Base-by-base conservation (phyloP, 2,329 filamentous ascomycete species). In the Talaromyces islandicus region DNA sequence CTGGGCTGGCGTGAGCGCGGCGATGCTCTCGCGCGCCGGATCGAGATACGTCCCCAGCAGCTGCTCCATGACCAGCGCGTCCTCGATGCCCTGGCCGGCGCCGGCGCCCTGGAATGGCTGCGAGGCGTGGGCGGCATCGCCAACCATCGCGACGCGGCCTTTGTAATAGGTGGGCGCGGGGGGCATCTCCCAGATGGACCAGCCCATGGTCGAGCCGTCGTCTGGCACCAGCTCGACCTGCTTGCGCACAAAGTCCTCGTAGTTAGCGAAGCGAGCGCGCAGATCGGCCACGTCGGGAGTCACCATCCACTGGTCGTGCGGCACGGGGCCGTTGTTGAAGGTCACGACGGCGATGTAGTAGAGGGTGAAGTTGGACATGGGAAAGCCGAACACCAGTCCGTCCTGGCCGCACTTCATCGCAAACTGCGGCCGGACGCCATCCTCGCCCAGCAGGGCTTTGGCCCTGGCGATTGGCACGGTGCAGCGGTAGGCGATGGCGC, bases 71-170 rank as follows among this genome's bases (percentile, higher is more conserved):
- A 60, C 52, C 7, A 82, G 84, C 2, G 83, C 85, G 65, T 88
- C 86, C 70, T 89, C 86, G 56, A 88, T 85, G 9, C 85, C 85
- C 78, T 87, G 86, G 12, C 86, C 85, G 12, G 86, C 85, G 46
- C 86, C 86, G 72, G 88, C 85, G 54, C 81, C 84, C 7, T 87
- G 78, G 66, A 88, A 85, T 0, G 86, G 86, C 53, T 88, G 80
- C 17, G 85, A 88, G 2, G 86, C 84, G 67, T 88, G 86, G 70
- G 85, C 87, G 4, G 85, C 82, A 67, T 89, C 66, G 7, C 58
- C 58, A 11, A 57, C 29, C 7, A 60, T 21, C 27, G 24, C 27
- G 7, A 54, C 30, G 29, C 24, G 52, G 12, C 17, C 52, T 2
- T 19, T 32, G 27, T 14, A 30, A 29, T 54, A 54, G 3, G 25